A percentile compares a stretch with the other conserved stretches of the same genome.
phyloP scores from a whole-genome alignment of 805 yeast species.

The Nakazawaea anatomiae region DNA sequence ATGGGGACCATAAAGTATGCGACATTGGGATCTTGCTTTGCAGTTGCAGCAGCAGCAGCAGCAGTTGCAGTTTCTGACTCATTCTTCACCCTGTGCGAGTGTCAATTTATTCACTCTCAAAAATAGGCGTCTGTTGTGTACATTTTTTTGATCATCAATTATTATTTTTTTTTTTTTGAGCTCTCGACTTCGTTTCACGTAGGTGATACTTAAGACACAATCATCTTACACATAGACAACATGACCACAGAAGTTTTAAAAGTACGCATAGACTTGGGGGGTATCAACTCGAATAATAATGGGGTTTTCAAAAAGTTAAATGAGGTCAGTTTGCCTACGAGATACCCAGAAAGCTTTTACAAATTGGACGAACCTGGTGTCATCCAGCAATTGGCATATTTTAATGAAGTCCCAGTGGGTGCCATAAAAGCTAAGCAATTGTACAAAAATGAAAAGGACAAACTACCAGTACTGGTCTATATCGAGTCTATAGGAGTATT shows the following conservation, averaged over 20 bases:
- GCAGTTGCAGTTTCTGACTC: conserved; percentile 3
- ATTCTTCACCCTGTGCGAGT: background rate
- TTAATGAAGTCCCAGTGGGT: conserved; percentile 78
- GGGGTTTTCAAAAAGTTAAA: conserved; percentile 5
- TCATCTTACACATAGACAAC: no score
- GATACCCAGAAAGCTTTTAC: conserved; percentile 5
- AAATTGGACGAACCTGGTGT: background rate
- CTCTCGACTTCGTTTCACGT: background rate
- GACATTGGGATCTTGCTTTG: conserved; percentile 51
- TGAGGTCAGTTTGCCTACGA: conserved; percentile 1
- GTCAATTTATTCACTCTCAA: background rate
- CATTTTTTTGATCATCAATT: background rate
- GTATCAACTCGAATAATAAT: conserved; percentile 4
- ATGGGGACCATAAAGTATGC: conserved; percentile 95
- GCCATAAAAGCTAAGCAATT: conserved; percentile 54
- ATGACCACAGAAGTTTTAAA: background rate
- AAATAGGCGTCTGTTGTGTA: background rate
- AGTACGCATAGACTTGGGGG: conserved; percentile 3
- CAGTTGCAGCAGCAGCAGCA: background rate
- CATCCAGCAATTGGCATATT: conserved; percentile 27
- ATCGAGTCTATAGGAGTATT: conserved; percentile 67
- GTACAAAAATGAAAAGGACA: conserved; percentile 33
- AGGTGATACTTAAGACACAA: background rate
- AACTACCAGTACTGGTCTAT: conserved; percentile 48
- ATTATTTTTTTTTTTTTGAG: background rate